Conservation (phyloP, 2,329 filamentous ascomycete species). For the Fusarium metavorans region DNA sequence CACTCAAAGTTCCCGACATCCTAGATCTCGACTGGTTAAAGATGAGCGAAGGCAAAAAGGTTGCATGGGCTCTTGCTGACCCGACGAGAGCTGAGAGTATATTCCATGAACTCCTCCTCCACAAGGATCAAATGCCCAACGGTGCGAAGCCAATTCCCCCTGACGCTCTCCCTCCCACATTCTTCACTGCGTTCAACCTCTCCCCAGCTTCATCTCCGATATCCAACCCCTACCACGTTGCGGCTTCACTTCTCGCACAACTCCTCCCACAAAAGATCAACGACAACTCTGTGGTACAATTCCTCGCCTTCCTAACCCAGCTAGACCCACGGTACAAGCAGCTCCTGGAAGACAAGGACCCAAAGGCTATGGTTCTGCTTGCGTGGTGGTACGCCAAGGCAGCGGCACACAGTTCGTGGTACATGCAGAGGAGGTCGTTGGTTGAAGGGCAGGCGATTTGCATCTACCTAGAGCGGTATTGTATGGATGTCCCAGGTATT, state of each 20-base stretch:
- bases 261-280: slow-evolving; percentile 51
- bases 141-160: slow-evolving; percentile 21
- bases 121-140: slow-evolving; percentile 18
- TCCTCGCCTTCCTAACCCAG: slow-evolving; percentile 60
- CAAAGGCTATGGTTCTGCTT: slow-evolving; percentile 65
- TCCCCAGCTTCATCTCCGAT: slow-evolving; percentile 31
- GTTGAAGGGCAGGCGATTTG: slow-evolving; percentile 65
- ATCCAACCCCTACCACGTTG: slow-evolving; percentile 49
- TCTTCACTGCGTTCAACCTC: slow-evolving; percentile 48
- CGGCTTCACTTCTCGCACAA: slow-evolving; percentile 52
- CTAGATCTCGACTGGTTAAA: slow-evolving; percentile 69
- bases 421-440: slow-evolving; percentile 57
- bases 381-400: slow-evolving; percentile 68
- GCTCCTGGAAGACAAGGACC: slow-evolving; percentile 63
- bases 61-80: slow-evolving; percentile 64
- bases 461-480: slow-evolving; percentile 48
- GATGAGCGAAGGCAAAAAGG: slow-evolving; percentile 67
- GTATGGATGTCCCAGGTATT: slow-evolving; percentile 16
- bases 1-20: slow-evolving; percentile 56
- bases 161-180: slow-evolving; percentile 45
- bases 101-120: slow-evolving; percentile 51
- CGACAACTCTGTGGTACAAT: slow-evolving; percentile 57
- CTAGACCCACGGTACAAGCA: slow-evolving; percentile 57
- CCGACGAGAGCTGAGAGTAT: slow-evolving; percentile 60
- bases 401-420: slow-evolving; percentile 58